Conservation (phyloP, 2,329 filamentous ascomycete genomes). For the Ceratocystis diversiconidia region DNA sequence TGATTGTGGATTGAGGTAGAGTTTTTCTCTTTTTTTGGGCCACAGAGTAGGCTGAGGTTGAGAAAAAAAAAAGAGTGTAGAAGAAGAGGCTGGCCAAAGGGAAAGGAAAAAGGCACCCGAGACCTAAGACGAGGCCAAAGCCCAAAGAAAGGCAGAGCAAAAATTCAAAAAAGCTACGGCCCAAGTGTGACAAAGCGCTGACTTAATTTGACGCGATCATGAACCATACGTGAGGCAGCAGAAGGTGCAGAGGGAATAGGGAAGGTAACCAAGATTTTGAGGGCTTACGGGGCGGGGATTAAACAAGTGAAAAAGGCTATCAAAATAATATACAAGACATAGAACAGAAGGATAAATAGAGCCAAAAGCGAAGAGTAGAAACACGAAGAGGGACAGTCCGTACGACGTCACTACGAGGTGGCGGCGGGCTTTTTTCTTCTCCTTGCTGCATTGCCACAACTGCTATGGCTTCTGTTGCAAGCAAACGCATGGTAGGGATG, state of each 20-base stretch:
- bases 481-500: neutral
- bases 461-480: neutral
- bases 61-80: neutral
- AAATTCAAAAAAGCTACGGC: neutral
- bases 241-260: neutral
- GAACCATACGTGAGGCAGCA: neutral
- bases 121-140: neutral
- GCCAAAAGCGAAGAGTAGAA: too few relatives aligned
- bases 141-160: neutral
- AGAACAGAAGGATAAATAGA: too few relatives aligned
- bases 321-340: neutral
- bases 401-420: neutral
- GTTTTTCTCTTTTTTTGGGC: neutral
- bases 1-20: neutral
- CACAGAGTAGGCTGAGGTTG: neutral
- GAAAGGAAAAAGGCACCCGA: neutral
- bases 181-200: slow-evolving; percentile 2
- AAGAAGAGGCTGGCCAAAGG: neutral
- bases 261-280: neutral
- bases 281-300: neutral
- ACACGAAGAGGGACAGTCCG: neutral
- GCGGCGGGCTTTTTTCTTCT: neutral
- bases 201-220: neutral
- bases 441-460: neutral
- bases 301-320: neutral